Conservation (phyloP, 192 early-diverging fungal genomes). For the Linnemannia schmuckeri region DNA sequence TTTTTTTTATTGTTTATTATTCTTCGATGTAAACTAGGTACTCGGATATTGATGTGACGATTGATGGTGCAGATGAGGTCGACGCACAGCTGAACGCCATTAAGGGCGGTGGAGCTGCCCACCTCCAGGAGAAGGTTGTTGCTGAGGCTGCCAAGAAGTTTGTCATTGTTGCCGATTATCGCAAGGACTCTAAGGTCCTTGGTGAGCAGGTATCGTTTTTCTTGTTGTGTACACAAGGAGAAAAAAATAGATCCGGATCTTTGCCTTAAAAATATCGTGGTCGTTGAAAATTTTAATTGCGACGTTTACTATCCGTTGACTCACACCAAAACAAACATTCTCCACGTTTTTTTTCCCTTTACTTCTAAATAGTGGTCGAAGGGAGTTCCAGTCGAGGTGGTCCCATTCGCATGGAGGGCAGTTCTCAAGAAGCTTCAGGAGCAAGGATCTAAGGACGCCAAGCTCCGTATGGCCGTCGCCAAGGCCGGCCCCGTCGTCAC, state of each 20-base stretch:
- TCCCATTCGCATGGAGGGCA: constrained; percentile 84
- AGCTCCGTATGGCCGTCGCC: constrained; percentile 84
- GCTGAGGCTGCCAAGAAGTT: constrained; percentile 86
- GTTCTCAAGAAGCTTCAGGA: constrained; percentile 68
- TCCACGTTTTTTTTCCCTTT: background rate
- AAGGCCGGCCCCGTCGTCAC: constrained; percentile 97
- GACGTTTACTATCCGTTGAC: background rate
- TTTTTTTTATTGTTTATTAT: background rate
- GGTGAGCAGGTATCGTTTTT: constrained; percentile 71
- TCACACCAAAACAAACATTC: background rate
- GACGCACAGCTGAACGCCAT: constrained; percentile 91
- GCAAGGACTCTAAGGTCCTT: constrained; percentile 83
- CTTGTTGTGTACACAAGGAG: background rate
- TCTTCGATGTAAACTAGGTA: constrained; percentile 52
- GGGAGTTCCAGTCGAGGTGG: constrained; percentile 93
- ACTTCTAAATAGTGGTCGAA: constrained; percentile 77
- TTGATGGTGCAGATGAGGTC: constrained; percentile 93
- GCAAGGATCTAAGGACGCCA: constrained; percentile 62
- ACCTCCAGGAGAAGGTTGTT: constrained; percentile 95
- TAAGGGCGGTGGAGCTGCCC: constrained; percentile 96
- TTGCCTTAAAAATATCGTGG: background rate
- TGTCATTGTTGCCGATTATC: constrained; percentile 91
- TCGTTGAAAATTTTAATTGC: background rate
- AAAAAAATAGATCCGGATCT: constrained; percentile 1
- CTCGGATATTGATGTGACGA: constrained; percentile 86